These are phyloP conservation scores for Gamarada debralockiae DNA, from an alignment of 495 filamentous ascomycete genomes.

Conservation along the genomic window DNA sequence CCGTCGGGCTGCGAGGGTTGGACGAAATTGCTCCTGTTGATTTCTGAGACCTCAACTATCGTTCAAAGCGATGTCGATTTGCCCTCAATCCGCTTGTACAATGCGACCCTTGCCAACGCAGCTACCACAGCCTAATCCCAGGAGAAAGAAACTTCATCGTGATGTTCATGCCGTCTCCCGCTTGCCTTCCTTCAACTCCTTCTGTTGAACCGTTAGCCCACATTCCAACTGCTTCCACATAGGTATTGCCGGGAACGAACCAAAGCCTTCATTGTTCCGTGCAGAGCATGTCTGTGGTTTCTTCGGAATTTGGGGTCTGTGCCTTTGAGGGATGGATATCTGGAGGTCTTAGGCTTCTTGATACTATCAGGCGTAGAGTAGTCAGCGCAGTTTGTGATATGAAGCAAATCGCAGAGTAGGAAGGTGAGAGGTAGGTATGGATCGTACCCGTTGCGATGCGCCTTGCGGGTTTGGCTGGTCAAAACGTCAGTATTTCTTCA, in stretches of 20 bases:
- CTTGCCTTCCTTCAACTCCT: slow-evolving; percentile 97
- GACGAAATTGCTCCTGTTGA: slow-evolving; percentile 14
- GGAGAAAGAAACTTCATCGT: slow-evolving; percentile 9
- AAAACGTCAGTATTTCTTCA: neutral
- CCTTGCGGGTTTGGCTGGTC: slow-evolving; percentile 91
- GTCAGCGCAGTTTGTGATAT: slow-evolving; percentile 14
- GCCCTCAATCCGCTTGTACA: slow-evolving; percentile 12
- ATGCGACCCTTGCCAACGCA: slow-evolving; percentile 16
- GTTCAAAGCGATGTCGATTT: slow-evolving; percentile 11
- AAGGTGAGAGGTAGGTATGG: neutral
- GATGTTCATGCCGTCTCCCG: slow-evolving; percentile 77
- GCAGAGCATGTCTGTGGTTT: slow-evolving; percentile 98
- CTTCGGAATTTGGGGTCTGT: slow-evolving; percentile 99
- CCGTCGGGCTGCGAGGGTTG: slow-evolving; percentile 10
- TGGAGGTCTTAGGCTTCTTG: slow-evolving; percentile 99
- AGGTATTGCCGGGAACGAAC: slow-evolving; percentile 56
- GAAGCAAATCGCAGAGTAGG: neutral
- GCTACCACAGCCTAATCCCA: slow-evolving; percentile 12
- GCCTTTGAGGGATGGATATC: slow-evolving; percentile 97
- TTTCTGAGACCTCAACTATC: slow-evolving; percentile 22
- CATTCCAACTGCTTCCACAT: neutral
- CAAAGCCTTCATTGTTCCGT: slow-evolving; percentile 96
- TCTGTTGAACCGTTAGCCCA: slow-evolving; percentile 51
- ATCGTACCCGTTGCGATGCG: slow-evolving; percentile 92
- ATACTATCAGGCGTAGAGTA: slow-evolving; percentile 55